Conservation (phyloP, 73 alveolate genomes). For the Uronychia binucleata region DNA sequence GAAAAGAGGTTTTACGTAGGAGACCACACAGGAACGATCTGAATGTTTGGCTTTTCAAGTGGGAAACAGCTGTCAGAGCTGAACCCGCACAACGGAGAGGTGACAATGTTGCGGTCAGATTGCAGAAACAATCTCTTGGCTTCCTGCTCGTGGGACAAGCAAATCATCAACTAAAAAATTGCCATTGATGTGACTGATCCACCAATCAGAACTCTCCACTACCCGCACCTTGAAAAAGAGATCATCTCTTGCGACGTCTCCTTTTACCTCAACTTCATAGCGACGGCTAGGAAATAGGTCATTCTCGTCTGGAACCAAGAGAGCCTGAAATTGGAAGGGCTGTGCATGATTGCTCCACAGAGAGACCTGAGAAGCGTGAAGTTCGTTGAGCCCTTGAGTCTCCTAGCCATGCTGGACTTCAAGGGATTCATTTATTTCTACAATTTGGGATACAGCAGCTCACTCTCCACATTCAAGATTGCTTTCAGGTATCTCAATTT, state of each 20-base stretch:
- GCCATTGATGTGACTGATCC: too few relatives aligned
- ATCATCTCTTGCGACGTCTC: neutral
- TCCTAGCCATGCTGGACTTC: slow-evolving; percentile 15
- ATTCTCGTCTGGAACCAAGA: slow-evolving; percentile 44
- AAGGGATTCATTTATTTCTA: slow-evolving; percentile 9
- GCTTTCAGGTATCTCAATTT: too few relatives aligned
- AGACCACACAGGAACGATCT: slow-evolving; percentile 16
- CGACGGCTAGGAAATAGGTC: slow-evolving; percentile 19
- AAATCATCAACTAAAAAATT: too few relatives aligned
- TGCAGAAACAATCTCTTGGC: neutral
- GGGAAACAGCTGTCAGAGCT: neutral
- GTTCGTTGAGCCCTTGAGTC: slow-evolving; percentile 39
- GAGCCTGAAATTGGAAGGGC: slow-evolving; percentile 33
- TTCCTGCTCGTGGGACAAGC: neutral
- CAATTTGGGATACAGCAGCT: too few relatives aligned
- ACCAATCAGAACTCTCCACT: neutral
- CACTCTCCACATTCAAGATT: too few relatives aligned
- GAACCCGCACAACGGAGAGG: neutral
- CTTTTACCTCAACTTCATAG: slow-evolving; percentile 10
- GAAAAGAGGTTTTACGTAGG: slow-evolving; percentile 8
- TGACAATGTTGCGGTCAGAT: neutral
- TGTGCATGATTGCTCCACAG: slow-evolving; percentile 20
- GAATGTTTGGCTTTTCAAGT: too few relatives aligned
- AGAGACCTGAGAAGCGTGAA: too few relatives aligned
- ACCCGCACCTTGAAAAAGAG: neutral